phyloP scores from a whole-genome alignment of 202 grass and related monocot genomes.

The Cymbopogon flexuosus region DNA sequence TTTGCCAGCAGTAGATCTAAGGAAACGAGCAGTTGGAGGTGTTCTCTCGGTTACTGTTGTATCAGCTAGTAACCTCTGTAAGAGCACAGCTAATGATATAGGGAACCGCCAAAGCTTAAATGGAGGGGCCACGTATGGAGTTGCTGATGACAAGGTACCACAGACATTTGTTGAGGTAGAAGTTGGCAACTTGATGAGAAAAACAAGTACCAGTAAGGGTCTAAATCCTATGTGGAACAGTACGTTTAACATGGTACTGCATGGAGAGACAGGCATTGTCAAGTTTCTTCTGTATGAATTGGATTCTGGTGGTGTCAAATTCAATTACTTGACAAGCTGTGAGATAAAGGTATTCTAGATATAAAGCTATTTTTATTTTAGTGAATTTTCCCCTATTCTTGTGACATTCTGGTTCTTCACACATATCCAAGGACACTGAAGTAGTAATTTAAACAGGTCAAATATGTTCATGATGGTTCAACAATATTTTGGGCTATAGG shows the following conservation, averaged over 20 bases:
- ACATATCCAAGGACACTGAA: conserved; percentile 30
- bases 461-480: conserved; percentile 85
- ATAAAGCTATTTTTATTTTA: conserved; percentile 4
- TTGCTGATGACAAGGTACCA: conserved; percentile 25
- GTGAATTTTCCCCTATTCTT: background rate
- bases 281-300: conserved; percentile 92
- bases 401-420: conserved; percentile 26
- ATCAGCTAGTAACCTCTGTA: conserved; percentile 69
- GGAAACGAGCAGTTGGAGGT: conserved; percentile 69
- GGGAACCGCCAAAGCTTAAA: conserved; percentile 46
- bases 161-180: conserved; percentile 84
- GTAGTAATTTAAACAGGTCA: conserved; percentile 58
- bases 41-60: conserved; percentile 79
- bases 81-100: conserved; percentile 35
- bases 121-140: conserved; percentile 27
- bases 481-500: conserved; percentile 94
- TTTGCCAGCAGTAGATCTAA: conserved; percentile 76
- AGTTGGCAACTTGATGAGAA: conserved; percentile 78
- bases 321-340: conserved; percentile 77
- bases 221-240: conserved; percentile 66
- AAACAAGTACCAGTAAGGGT: conserved; percentile 63
- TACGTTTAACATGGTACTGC: conserved; percentile 86
- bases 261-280: conserved; percentile 72
- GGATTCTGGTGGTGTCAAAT: conserved; percentile 68
- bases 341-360: conserved; percentile 75